Evolutionary conservation across 2,329 filamentous ascomycete species (phyloP).

Genomic region (Xylariaceae sp.): DNA sequence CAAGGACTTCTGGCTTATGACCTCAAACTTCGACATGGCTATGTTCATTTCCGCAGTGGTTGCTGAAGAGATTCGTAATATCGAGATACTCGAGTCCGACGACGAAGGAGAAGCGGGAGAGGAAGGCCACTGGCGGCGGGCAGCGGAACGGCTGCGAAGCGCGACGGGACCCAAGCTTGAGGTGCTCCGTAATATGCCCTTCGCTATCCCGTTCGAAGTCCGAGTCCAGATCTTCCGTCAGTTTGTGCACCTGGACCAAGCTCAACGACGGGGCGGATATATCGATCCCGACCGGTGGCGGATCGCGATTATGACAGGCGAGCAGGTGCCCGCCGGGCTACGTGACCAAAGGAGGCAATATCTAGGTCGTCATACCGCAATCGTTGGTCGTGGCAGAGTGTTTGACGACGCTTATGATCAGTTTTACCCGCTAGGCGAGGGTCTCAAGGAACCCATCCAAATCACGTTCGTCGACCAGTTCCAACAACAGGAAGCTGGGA

Average conservation of each 20-base stretch:
- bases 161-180: constrained; percentile 81
- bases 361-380: constrained; percentile 63
- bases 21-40: constrained; percentile 76
- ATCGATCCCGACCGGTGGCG: constrained; percentile 73
- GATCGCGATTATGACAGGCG: constrained; percentile 46
- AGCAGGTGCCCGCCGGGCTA: constrained; percentile 23
- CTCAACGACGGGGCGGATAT: constrained; percentile 60
- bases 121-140: constrained; percentile 52
- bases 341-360: constrained; percentile 31
- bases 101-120: constrained; percentile 51
- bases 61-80: constrained; percentile 75
- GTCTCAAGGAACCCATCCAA: constrained; percentile 89
- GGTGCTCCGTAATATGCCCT: constrained; percentile 92
- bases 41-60: constrained; percentile 84
- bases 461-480: constrained; percentile 96
- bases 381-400: constrained; percentile 69
- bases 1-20: constrained; percentile 91
- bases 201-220: constrained; percentile 88
- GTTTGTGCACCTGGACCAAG: constrained; percentile 81
- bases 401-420: constrained; percentile 82
- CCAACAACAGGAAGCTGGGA: constrained; percentile 79
- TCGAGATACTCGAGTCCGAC: constrained; percentile 58
- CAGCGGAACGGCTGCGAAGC: constrained; percentile 66
- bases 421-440: constrained; percentile 76
- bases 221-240: constrained; percentile 89